These are phyloP conservation scores for Serendipita sp. DNA, from an alignment of 768 basidiomycete species.

Conservation along the genomic window DNA sequence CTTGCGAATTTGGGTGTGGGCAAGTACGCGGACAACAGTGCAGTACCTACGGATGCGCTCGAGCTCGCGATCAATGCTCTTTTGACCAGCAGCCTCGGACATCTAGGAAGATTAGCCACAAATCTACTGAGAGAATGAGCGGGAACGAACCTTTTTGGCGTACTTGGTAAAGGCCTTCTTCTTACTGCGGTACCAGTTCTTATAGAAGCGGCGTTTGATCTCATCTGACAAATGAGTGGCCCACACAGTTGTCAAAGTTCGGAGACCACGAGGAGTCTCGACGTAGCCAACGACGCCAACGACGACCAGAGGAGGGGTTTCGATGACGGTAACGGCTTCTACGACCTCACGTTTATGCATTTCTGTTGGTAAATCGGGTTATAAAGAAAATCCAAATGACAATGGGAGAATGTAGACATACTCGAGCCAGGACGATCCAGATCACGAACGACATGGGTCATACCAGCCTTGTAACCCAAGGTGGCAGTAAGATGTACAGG, in stretches of 20 bases:
- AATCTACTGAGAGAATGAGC: background rate
- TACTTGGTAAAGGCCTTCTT: slow-evolving; percentile 99
- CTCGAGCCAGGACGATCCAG: slow-evolving; percentile 99
- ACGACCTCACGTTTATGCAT: slow-evolving; percentile 99
- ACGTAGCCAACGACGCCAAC: slow-evolving; percentile 99
- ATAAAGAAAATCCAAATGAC: background rate
- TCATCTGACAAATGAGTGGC: slow-evolving; percentile 96
- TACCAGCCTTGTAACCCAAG: slow-evolving; percentile 99
- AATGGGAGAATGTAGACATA: slow-evolving; percentile 29
- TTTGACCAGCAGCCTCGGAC: slow-evolving; percentile 74
- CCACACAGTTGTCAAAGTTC: slow-evolving; percentile 97
- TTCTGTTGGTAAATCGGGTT: slow-evolving; percentile 35
- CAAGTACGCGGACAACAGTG: slow-evolving; percentile 97
- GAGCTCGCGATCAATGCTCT: slow-evolving; percentile 84
- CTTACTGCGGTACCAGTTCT: slow-evolving; percentile 99
- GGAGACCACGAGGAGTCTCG: slow-evolving; percentile 97
- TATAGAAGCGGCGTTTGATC: slow-evolving; percentile 98
- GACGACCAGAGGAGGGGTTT: slow-evolving; percentile 92
- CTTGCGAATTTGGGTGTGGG: slow-evolving; percentile 97
- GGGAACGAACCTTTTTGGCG: slow-evolving; percentile 58
- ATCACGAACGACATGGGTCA: slow-evolving; percentile 98
- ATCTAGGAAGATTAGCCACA: slow-evolving; percentile 22
- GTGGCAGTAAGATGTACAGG: slow-evolving; percentile 95
- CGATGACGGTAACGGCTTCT: slow-evolving; percentile 89
- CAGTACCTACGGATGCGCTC: slow-evolving; percentile 99